Conservation (phyloP, 306 rosid genomes). For the Mimosa bimucronata region DNA sequence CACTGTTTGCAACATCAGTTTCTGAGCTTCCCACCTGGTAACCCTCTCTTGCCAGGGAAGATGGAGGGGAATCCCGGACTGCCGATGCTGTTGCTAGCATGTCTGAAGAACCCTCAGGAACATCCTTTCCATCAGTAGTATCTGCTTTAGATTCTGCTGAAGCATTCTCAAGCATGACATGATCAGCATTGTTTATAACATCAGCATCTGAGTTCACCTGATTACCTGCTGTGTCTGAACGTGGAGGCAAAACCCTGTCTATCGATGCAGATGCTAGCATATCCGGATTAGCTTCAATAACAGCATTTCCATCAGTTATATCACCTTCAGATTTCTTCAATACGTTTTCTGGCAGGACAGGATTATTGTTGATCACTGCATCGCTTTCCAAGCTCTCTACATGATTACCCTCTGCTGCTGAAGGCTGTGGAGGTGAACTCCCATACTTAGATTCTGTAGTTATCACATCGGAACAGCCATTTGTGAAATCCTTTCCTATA, state of each 20-base stretch:
- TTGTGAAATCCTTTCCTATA: slow-evolving; percentile 23
- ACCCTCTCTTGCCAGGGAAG: slow-evolving; percentile 37
- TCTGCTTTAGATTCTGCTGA: neutral
- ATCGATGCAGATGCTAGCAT: slow-evolving; percentile 10
- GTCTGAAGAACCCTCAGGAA: slow-evolving; percentile 4
- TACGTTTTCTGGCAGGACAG: neutral
- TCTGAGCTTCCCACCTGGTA: slow-evolving; percentile 33
- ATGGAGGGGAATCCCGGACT: neutral
- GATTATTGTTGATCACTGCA: neutral
- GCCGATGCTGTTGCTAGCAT: slow-evolving; percentile 13
- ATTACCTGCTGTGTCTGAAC: slow-evolving; percentile 38
- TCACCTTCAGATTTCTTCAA: slow-evolving; percentile 36
- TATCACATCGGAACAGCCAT: slow-evolving; percentile 25
- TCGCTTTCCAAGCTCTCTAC: slow-evolving; percentile 36
- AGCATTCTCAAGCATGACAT: neutral
- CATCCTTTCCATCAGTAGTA: neutral
- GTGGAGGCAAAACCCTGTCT: slow-evolving; percentile 1
- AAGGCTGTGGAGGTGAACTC: slow-evolving; percentile 26
- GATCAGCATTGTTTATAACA: neutral
- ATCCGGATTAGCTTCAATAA: slow-evolving; percentile 19
- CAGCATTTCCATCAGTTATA: slow-evolving; percentile 24
- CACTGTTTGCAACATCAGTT: slow-evolving; percentile 21
- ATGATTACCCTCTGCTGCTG: slow-evolving; percentile 39
- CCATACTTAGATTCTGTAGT: slow-evolving; percentile 14
- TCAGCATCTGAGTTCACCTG: slow-evolving; percentile 32